phyloP scores from a whole-genome alignment of 2,329 filamentous ascomycete species.

The Hansfordia pulvinata region DNA sequence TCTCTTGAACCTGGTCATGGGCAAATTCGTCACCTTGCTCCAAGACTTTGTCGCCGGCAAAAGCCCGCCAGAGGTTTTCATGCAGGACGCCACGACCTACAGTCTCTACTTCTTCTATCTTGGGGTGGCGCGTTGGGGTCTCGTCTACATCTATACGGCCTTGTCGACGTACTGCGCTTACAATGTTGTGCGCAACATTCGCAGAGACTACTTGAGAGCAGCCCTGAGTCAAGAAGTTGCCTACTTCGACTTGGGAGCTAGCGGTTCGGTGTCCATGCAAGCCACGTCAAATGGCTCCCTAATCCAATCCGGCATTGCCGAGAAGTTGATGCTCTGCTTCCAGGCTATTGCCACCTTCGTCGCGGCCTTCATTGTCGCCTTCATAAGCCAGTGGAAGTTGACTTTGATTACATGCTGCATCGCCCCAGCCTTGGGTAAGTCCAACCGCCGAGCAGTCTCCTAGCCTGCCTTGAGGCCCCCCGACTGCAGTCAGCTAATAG shows the following conservation, averaged over 20 bases:
- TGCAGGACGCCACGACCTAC: constrained; percentile 10
- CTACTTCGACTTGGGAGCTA: constrained; percentile 20
- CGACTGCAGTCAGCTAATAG: no score
- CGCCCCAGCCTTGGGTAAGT: no score
- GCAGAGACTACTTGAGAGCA: constrained; percentile 26
- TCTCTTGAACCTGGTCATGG: constrained; percentile 24
- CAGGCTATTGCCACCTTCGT: constrained; percentile 23
- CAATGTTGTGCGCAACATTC: constrained; percentile 22
- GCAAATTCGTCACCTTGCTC: constrained; percentile 21
- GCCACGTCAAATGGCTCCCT: constrained; percentile 29
- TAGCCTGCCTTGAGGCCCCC: no score
- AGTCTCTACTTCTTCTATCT: constrained; percentile 16
- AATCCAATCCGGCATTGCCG: constrained; percentile 24
- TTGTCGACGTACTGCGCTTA: constrained; percentile 27
- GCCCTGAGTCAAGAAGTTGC: constrained; percentile 26
- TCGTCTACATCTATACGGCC: constrained; percentile 13
- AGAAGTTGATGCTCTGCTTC: constrained; percentile 24
- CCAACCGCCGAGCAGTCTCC: no score
- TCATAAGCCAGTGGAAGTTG: constrained; percentile 27
- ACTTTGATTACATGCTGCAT: constrained; percentile 19
- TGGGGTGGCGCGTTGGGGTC: constrained; percentile 8
- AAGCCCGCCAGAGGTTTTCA: constrained; percentile 13
- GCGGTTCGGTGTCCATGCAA: constrained; percentile 19
- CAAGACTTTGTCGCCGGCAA: constrained; percentile 16
- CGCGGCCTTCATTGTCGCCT: constrained; percentile 23